Evolutionary conservation across 495 filamentous ascomycete genomes (phyloP), one percentile per base, ranked within the genome.

Genomic region (Ramalina intermedia): DNA sequence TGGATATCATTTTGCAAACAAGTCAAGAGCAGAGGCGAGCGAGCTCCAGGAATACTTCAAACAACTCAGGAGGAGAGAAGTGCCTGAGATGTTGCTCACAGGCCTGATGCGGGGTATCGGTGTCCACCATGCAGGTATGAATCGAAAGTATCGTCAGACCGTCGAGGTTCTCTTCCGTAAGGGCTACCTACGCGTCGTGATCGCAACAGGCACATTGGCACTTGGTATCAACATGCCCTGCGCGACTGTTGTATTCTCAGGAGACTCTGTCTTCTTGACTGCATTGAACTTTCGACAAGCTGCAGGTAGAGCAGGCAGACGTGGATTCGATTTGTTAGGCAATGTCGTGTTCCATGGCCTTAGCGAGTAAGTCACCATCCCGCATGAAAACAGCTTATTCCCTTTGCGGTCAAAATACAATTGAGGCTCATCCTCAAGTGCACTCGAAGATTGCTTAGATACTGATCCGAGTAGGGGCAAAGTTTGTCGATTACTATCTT

Each of bases 191-290:
- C 68, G 78, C 4, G 78, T 85, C n/a, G 75, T 87, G 9, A 73
- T 88, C 40, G 84, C 84, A 0, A 89, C 84, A 11, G 84, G 84
- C 0, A 87, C 83, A 0, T 68, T 88, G 12, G 77, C 77, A 33
- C 65, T 89, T 20, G 84, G 84, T 61, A 84, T 89, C 64, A 89
- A 88, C 51, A 88, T 87, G 84, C 84, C 84, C 18, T 87, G 84
- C 57, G 83, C 82, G 55, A 89, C 84, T 1, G 82, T 87, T 8
- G 75, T 87, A 5, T 89, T 89, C 59, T 73, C 69, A 5, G 83
- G 82, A 3, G 82, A 88, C 54, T 81, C 76, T 1, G 68, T 84
- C 11, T 85, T 69, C 51, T 61, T 89, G 43, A 86, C 82, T 1
- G 76, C 84, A 0, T 71, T 88, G 33, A 84, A 82, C 59, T 89